Percentiles rank a stretch among this genome's conserved stretches.
Conservation (phyloP, 2,329 filamentous ascomycete genomes). For the Calonectria pseudoturangicola region DNA sequence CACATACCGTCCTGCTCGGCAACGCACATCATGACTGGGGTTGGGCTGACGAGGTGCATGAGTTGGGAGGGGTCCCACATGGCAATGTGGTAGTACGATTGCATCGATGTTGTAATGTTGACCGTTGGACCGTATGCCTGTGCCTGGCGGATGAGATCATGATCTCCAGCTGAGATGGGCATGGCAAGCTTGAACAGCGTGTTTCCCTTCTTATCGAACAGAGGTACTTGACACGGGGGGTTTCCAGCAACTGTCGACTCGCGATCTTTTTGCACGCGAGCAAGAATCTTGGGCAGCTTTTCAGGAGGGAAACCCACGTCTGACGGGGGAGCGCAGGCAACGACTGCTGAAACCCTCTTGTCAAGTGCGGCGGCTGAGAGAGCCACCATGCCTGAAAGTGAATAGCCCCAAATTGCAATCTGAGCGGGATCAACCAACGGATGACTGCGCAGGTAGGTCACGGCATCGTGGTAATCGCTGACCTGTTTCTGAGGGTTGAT, state of each 20-base stretch:
- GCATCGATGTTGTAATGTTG: slow-evolving; percentile 35
- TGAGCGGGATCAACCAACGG: slow-evolving; percentile 59
- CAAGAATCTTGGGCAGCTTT: slow-evolving; percentile 32
- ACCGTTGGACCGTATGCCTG: slow-evolving; percentile 30
- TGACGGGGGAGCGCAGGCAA: slow-evolving; percentile 24
- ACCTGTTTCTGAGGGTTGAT: slow-evolving; percentile 59
- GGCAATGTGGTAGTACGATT: slow-evolving; percentile 36
- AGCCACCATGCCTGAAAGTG: slow-evolving; percentile 53
- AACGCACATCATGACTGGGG: slow-evolving; percentile 31
- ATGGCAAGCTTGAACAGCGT: slow-evolving; percentile 29
- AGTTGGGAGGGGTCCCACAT: slow-evolving; percentile 33
- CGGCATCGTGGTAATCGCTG: slow-evolving; percentile 56
- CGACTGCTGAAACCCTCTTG: slow-evolving; percentile 43
- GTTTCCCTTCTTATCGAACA: slow-evolving; percentile 34
- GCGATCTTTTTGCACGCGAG: slow-evolving; percentile 31
- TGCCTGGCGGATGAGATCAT: slow-evolving; percentile 33
- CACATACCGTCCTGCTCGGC: slow-evolving; percentile 32
- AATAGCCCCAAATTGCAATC: slow-evolving; percentile 58
- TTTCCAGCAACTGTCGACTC: slow-evolving; percentile 31
- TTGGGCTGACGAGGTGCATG: slow-evolving; percentile 31
- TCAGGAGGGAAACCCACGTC: slow-evolving; percentile 25
- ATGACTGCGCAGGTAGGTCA: slow-evolving; percentile 65
- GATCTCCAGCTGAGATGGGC: slow-evolving; percentile 28
- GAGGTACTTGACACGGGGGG: slow-evolving; percentile 28
- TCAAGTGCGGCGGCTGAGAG: slow-evolving; percentile 55